Conservation (phyloP, 106 monocot species). For the Hemerocallis citrina region DNA sequence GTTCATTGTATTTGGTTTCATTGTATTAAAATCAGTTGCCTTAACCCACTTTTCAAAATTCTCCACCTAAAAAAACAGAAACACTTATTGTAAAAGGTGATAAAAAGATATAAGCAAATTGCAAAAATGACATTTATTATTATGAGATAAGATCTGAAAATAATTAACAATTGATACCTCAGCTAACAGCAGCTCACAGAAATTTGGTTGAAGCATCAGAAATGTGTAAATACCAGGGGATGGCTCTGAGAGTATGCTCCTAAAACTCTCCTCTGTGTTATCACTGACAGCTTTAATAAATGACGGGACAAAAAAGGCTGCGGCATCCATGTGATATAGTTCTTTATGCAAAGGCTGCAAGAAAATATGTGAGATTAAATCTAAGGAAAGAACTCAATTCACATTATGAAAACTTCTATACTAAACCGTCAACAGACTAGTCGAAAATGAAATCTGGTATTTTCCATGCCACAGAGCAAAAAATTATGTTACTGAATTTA, state of each 20-base stretch:
- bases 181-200: slow-evolving; percentile 74
- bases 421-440: no score
- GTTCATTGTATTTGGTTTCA: slow-evolving; percentile 95
- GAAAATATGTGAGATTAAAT: no score
- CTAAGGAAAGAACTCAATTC: no score
- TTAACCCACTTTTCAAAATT: slow-evolving; percentile 89
- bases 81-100: slow-evolving; percentile 1
- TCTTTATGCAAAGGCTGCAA: slow-evolving; percentile 77
- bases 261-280: slow-evolving; percentile 74
- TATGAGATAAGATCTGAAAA: not conserved
- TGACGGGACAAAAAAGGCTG: slow-evolving; percentile 68
- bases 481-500: no score
- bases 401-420: no score
- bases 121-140: not conserved
- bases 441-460: no score
- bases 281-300: slow-evolving; percentile 67
- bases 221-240: slow-evolving; percentile 82
- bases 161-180: slow-evolving; percentile 49
- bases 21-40: slow-evolving; percentile 63
- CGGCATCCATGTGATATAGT: slow-evolving; percentile 53
- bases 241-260: slow-evolving; percentile 74
- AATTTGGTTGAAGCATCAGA: slow-evolving; percentile 79
- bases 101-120: not conserved
- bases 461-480: no score
- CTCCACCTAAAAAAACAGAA: slow-evolving; percentile 47